Conservation (phyloP, 352 stramenopile species). For the Phytopythium vexans region DNA sequence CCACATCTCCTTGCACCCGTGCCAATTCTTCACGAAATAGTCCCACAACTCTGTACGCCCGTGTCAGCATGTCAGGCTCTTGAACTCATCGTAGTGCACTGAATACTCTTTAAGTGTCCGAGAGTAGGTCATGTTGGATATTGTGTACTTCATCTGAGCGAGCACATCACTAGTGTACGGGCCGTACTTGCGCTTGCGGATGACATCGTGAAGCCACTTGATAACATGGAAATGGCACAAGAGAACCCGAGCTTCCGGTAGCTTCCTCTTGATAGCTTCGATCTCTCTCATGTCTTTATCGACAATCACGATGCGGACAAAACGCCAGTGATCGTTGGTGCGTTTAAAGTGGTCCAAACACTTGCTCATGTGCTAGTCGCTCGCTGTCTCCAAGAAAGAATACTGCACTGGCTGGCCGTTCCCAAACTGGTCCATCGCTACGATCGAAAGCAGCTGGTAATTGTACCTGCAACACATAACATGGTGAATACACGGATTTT, state of each 20-base stretch:
- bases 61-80: not conserved
- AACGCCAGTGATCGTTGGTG: slow-evolving; percentile 1
- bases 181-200: slow-evolving; percentile 10
- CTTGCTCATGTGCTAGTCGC: slow-evolving; percentile 16
- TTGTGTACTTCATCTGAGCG: slow-evolving; percentile 1
- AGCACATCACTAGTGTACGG: slow-evolving; percentile 8
- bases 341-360: slow-evolving; percentile 17
- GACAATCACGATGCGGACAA: slow-evolving; percentile 17
- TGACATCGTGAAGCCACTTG: slow-evolving; percentile 13
- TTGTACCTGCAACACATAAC: slow-evolving; percentile 10
- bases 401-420: slow-evolving; percentile 11
- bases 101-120: slow-evolving; percentile 3
- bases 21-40: slow-evolving; percentile 23
- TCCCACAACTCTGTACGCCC: slow-evolving; percentile 3
- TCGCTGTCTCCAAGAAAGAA: slow-evolving; percentile 14
- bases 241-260: slow-evolving; percentile 9
- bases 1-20: slow-evolving; percentile 21
- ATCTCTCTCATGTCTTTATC: slow-evolving; percentile 32
- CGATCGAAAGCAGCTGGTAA: slow-evolving; percentile 20
- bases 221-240: slow-evolving; percentile 25
- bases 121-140: slow-evolving; percentile 11
- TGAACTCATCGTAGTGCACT: not conserved
- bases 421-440: slow-evolving; percentile 17
- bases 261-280: slow-evolving; percentile 9
- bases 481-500: slow-evolving; percentile 1